A percentile compares a stretch with the other conserved stretches of the same genome.
Evolutionary conservation across 306 rosid genomes (phyloP).

Genomic region (Sechiopsis laciniata): DNA sequence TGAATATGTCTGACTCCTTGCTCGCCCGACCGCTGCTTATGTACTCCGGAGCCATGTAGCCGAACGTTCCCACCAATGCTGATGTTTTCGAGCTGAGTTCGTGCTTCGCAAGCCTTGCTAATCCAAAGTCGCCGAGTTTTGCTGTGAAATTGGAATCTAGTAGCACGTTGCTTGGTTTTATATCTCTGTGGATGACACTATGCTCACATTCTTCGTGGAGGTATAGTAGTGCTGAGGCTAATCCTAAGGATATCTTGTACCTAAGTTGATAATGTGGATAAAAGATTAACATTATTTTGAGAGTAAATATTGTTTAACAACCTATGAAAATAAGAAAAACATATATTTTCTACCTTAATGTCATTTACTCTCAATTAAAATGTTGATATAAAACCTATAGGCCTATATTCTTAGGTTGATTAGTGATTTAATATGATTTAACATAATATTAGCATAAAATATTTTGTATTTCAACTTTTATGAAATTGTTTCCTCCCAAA

Average conservation of each 20-base stretch:
- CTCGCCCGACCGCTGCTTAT: conserved; percentile 11
- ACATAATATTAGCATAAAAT: too few species aligned
- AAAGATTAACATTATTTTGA: background rate
- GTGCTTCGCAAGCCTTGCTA: background rate
- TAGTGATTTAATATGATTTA: too few species aligned
- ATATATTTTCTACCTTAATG: too few species aligned
- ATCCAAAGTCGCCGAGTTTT: conserved; percentile 13
- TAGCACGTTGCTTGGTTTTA: conserved; percentile 12
- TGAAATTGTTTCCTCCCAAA: too few species aligned
- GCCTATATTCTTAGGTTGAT: too few species aligned
- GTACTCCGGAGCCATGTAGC: conserved; percentile 16
- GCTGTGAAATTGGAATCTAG: background rate
- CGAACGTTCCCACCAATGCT: background rate
- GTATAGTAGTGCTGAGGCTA: background rate
- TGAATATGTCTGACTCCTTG: conserved; percentile 11
- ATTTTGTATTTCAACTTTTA: too few species aligned
- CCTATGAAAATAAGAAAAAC: too few species aligned
- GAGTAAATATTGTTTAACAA: too few species aligned
- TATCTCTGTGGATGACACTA: conserved; percentile 1
- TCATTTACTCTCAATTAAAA: too few species aligned
- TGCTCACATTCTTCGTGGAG: conserved; percentile 1
- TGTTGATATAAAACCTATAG: too few species aligned
- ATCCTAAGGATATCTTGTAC: conserved; percentile 6
- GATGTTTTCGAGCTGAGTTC: conserved; percentile 1
- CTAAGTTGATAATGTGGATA: background rate